phyloP scores from a whole-genome alignment of 805 yeast species.

The Kodamaea jinghongensis region DNA sequence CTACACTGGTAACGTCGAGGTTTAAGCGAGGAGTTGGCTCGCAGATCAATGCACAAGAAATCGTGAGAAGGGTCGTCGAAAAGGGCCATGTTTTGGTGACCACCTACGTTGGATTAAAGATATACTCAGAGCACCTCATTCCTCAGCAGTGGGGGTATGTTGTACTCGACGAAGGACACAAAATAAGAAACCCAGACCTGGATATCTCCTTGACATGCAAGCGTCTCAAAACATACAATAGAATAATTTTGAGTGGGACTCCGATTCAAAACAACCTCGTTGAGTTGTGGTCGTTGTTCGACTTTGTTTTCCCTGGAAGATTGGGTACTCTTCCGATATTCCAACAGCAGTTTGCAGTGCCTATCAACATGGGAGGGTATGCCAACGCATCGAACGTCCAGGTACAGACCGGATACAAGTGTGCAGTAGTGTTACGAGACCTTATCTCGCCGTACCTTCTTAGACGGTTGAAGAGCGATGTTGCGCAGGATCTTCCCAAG shows the following conservation, averaged over 20 bases:
- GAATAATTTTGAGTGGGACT: slow-evolving; percentile 90
- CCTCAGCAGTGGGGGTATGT: slow-evolving; percentile 84
- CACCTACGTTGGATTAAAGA: slow-evolving; percentile 82
- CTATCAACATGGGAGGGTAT: slow-evolving; percentile 96
- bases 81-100: slow-evolving; percentile 86
- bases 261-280: slow-evolving; percentile 92
- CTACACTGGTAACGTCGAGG: slow-evolving; percentile 17
- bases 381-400: slow-evolving; percentile 96
- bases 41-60: slow-evolving; percentile 41
- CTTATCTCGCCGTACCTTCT: slow-evolving; percentile 85
- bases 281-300: slow-evolving; percentile 94
- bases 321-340: slow-evolving; percentile 94
- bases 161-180: slow-evolving; percentile 94
- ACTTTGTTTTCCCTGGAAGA: slow-evolving; percentile 91
- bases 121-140: slow-evolving; percentile 62
- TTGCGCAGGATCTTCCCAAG: slow-evolving; percentile 90
- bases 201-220: slow-evolving; percentile 84
- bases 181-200: slow-evolving; percentile 91
- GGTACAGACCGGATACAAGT: slow-evolving; percentile 93
- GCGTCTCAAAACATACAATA: slow-evolving; percentile 75
- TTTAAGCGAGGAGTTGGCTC: slow-evolving; percentile 23
- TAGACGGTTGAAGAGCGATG: slow-evolving; percentile 87
- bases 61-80: slow-evolving; percentile 56
- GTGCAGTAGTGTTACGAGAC: slow-evolving; percentile 88
- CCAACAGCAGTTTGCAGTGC: slow-evolving; percentile 86